A percentile compares a stretch with the other conserved stretches of the same genome.
Conservation (phyloP, 345 rosid species). For the Atalantia buxifolia region DNA sequence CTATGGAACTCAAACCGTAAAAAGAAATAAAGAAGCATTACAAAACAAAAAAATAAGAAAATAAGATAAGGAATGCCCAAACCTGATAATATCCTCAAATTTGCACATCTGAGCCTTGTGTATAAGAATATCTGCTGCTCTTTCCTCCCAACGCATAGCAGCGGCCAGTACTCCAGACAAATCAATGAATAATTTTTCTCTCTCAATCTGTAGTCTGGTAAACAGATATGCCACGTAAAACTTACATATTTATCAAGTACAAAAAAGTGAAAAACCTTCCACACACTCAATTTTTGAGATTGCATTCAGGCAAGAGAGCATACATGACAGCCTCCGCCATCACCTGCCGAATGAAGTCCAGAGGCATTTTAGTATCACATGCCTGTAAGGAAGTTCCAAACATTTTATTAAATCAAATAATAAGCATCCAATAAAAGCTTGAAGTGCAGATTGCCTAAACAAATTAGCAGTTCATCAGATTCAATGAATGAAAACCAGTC, state of each 20-base stretch:
- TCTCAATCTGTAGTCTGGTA: conserved; percentile 65
- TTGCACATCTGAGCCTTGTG: conserved; percentile 59
- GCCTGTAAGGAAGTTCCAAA: conserved; percentile 44
- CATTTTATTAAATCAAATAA: background rate
- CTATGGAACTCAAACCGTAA: background rate
- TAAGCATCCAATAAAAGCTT: background rate
- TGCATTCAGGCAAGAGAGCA: conserved; percentile 23
- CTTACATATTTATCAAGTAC: background rate
- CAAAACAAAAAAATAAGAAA: background rate
- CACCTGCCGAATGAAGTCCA: conserved; percentile 60
- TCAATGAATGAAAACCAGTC: background rate
- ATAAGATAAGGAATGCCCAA: conserved; percentile 5
- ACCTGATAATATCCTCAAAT: conserved; percentile 79
- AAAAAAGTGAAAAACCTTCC: background rate
- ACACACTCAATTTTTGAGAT: conserved; percentile 1
- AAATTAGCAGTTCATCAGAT: background rate
- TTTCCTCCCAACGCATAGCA: conserved; percentile 74
- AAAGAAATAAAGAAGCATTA: background rate
- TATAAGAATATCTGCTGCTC: conserved; percentile 53
- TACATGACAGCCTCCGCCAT: conserved; percentile 61
- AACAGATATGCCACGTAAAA: conserved; percentile 10
- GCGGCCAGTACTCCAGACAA: conserved; percentile 47
- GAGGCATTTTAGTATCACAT: conserved; percentile 39
- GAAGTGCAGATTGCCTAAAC: background rate
- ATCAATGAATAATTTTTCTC: conserved; percentile 52